These are phyloP conservation scores for Suillus bovinus DNA, from an alignment of 768 basidiomycete genomes.

Conservation along the genomic window DNA sequence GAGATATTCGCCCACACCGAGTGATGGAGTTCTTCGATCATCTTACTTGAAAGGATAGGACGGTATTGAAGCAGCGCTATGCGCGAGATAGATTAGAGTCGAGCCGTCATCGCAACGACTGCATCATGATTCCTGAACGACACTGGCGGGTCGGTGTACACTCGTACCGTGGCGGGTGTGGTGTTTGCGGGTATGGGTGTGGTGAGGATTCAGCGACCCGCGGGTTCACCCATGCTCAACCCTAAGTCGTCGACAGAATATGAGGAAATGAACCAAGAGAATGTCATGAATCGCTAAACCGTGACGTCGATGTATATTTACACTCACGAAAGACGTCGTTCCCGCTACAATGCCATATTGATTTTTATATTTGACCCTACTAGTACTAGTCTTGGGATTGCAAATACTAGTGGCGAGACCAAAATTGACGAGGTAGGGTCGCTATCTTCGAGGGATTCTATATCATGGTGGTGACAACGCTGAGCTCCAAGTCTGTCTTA, in stretches of 20 bases:
- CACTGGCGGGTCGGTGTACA: too few relatives aligned
- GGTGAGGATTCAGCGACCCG: too few relatives aligned
- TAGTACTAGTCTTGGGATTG: neutral
- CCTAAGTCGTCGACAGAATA: too few relatives aligned
- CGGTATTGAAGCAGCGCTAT: neutral
- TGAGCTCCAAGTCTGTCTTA: too few relatives aligned
- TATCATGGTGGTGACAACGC: neutral
- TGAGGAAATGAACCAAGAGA: neutral
- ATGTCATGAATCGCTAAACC: neutral
- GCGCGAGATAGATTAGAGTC: neutral
- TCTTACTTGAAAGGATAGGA: neutral
- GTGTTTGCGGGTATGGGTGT: too few relatives aligned
- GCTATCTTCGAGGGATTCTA: neutral
- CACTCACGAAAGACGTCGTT: neutral
- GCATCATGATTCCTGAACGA: neutral
- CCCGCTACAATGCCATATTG: neutral
- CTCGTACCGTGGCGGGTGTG: too few relatives aligned
- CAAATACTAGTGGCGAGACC: neutral
- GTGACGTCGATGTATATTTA: neutral
- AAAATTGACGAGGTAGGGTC: neutral
- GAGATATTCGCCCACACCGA: neutral
- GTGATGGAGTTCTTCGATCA: neutral
- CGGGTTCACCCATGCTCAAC: too few relatives aligned
- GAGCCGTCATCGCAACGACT: neutral
- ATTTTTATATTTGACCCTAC: neutral